Conservation (phyloP, 148 eudicot genomes). For the Rhododendron mucronatum region DNA sequence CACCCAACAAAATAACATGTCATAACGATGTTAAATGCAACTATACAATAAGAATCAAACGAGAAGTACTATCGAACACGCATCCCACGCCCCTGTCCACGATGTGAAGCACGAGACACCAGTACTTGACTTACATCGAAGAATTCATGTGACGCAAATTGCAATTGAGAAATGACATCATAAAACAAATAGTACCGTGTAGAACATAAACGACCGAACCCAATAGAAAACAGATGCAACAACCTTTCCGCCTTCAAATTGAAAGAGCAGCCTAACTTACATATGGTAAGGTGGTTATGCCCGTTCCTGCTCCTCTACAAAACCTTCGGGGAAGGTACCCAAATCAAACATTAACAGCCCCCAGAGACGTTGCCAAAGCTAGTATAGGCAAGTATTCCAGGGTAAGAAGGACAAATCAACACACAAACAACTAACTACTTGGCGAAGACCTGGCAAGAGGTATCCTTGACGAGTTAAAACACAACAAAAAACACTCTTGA, state of each 20-base stretch:
- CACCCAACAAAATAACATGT: neutral
- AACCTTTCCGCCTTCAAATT: neutral
- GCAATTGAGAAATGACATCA: neutral
- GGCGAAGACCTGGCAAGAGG: neutral
- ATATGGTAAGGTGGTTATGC: neutral
- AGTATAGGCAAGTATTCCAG: neutral
- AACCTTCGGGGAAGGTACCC: neutral
- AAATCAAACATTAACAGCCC: neutral
- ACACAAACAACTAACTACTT: neutral
- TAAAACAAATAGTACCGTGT: neutral
- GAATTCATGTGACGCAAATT: no score
- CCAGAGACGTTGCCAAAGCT: neutral
- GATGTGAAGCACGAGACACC: neutral
- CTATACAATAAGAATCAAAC: neutral
- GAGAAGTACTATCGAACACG: neutral
- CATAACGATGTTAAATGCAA: neutral
- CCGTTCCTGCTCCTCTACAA: neutral
- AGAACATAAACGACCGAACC: neutral
- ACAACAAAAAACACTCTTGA: neutral
- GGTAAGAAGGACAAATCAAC: neutral
- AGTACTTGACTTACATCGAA: no score
- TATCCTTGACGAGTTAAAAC: neutral
- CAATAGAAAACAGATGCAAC: neutral
- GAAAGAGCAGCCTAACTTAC: neutral
- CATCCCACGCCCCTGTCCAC: neutral